Conservation (phyloP, 768 basidiomycete species). For the Lactifluus rugatus region DNA sequence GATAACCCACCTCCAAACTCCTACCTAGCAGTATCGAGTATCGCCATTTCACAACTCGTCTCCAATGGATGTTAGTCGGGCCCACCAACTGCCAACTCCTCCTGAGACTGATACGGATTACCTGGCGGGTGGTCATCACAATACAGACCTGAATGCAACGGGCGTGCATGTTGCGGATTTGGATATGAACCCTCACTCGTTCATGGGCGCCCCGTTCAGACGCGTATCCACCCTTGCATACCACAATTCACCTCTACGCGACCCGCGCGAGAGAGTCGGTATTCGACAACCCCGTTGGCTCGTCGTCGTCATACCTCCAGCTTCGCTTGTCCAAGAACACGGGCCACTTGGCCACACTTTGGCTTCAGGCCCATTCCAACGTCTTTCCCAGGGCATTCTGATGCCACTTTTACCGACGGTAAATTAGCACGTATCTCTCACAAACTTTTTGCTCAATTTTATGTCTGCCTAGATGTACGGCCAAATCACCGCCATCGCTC, state of each 20-base stretch:
- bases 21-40: background rate
- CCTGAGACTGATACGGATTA: slow-evolving; percentile 31
- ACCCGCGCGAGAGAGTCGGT: slow-evolving; percentile 33
- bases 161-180: background rate
- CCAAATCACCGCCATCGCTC: slow-evolving; percentile 69
- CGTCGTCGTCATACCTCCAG: slow-evolving; percentile 58
- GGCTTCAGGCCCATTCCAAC: slow-evolving; percentile 46
- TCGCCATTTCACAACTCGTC: slow-evolving; percentile 18
- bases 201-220: slow-evolving; percentile 28
- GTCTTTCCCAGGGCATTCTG: slow-evolving; percentile 57
- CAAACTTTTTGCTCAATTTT: slow-evolving; percentile 2
- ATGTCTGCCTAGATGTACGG: slow-evolving; percentile 48
- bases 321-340: slow-evolving; percentile 47
- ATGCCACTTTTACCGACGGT: slow-evolving; percentile 74
- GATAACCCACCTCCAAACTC: background rate
- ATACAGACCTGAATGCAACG: background rate
- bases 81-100: slow-evolving; percentile 25
- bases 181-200: background rate
- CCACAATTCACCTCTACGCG: slow-evolving; percentile 35
- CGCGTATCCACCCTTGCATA: slow-evolving; percentile 47
- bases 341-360: slow-evolving; percentile 49
- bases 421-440: slow-evolving; percentile 20
- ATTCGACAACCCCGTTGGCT: slow-evolving; percentile 41
- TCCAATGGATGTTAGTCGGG: slow-evolving; percentile 32
- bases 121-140: background rate